These are phyloP conservation scores for Paramecium pentaurelia DNA, from an alignment of 73 alveolate genomes.

Conservation along the genomic window DNA sequence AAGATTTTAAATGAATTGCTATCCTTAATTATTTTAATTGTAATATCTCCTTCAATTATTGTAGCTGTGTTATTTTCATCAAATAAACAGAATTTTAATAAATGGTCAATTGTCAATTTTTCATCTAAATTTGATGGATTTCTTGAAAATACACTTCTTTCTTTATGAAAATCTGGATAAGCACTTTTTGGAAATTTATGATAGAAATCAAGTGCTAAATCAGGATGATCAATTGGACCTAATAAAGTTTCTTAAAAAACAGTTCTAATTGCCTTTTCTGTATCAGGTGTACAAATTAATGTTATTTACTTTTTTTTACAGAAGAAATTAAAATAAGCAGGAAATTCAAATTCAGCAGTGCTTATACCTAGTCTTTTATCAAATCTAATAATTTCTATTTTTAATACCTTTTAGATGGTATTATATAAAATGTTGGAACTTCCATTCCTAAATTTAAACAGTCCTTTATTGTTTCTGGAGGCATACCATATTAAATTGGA, in stretches of 20 bases:
- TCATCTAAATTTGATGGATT: slow-evolving; percentile 26
- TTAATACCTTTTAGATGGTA: slow-evolving; percentile 39
- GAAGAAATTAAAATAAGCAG: slow-evolving; percentile 56
- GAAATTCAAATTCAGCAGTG: slow-evolving; percentile 61
- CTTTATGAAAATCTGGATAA: slow-evolving; percentile 59
- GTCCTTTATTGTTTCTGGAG: slow-evolving; percentile 62
- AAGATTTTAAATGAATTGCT: slow-evolving; percentile 13
- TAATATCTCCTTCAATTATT: neutral
- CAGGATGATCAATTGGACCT: slow-evolving; percentile 55
- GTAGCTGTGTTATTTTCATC: slow-evolving; percentile 40
- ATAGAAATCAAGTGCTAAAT: slow-evolving; percentile 39
- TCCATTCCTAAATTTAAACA: slow-evolving; percentile 38
- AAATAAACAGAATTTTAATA: slow-evolving; percentile 35
- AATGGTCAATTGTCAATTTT: slow-evolving; percentile 45
- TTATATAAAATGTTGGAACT: slow-evolving; percentile 50
- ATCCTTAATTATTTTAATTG: slow-evolving; percentile 36
- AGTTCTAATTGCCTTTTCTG: slow-evolving; percentile 46
- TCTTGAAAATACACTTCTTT: slow-evolving; percentile 54
- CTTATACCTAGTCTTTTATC: slow-evolving; percentile 52
- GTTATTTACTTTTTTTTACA: slow-evolving; percentile 35
- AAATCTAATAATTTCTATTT: neutral
- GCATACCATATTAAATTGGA: slow-evolving; percentile 48
- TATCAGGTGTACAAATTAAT: slow-evolving; percentile 33
- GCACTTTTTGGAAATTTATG: slow-evolving; percentile 47
- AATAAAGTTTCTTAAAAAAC: slow-evolving; percentile 53